Percentiles rank a stretch among this genome's conserved stretches.
Conservation (phyloP, 345 rosid genomes). For the Eucalyptus brandiana region DNA sequence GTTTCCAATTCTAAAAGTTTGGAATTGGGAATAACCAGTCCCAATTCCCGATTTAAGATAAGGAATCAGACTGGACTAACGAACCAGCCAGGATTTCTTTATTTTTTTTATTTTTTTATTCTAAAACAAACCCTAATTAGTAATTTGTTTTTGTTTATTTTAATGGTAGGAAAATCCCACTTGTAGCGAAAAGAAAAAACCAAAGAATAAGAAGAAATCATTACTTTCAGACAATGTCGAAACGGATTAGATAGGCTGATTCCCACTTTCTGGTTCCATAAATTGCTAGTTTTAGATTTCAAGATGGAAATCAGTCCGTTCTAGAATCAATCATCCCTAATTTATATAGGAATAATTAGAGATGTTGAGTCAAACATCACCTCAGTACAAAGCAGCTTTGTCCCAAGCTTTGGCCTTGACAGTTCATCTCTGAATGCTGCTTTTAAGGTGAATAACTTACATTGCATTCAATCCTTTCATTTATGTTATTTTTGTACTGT, state of each 20-base stretch:
- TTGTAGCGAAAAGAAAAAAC: not conserved
- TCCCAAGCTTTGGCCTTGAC: not conserved
- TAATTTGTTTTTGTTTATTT: not conserved
- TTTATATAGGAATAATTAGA: not conserved
- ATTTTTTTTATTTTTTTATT: not conserved
- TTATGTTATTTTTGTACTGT: too few relatives aligned
- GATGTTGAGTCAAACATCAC: not conserved
- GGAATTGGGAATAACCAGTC: not conserved
- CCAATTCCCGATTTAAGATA: not conserved
- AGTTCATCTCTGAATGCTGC: not conserved
- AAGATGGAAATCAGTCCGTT: not conserved
- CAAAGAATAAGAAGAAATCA: not conserved
- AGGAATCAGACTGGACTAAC: rapidly evolving
- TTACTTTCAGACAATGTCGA: not conserved
- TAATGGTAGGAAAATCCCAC: not conserved
- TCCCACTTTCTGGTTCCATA: not conserved
- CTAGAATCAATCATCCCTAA: not conserved
- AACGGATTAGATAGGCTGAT: not conserved
- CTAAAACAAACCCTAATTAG: not conserved
- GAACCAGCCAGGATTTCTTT: rapidly evolving
- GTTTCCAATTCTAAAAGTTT: not conserved
- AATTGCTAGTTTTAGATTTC: not conserved
- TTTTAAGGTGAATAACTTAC: not conserved
- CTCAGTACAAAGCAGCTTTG: not conserved
- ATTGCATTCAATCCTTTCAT: too few relatives aligned